Conservation (phyloP, 176 grass and related monocot species). For the Triticum dicoccoides region DNA sequence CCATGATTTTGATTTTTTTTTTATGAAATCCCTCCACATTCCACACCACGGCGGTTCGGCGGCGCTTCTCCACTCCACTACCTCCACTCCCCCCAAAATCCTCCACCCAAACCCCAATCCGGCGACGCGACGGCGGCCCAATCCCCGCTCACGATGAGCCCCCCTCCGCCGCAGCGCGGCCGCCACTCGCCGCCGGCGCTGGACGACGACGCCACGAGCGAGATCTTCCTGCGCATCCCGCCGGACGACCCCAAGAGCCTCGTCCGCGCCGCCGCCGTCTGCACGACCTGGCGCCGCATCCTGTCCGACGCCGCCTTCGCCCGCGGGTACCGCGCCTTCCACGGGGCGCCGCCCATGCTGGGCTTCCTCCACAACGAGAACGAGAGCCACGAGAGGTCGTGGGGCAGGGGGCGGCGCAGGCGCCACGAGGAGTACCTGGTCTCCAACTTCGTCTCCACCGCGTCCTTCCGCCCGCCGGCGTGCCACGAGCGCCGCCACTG, state of each 20-base stretch:
- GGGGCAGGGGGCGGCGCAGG: background rate
- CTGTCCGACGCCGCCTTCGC: background rate
- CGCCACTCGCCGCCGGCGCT: background rate
- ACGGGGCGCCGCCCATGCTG: background rate
- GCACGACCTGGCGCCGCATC: background rate
- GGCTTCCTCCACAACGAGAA: background rate
- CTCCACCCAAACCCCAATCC: background rate
- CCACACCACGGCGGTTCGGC: no score
- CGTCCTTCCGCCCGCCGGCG: background rate
- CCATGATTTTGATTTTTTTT: no score
- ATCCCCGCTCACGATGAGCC: background rate
- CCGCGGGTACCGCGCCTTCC: background rate
- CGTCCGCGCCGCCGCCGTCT: background rate
- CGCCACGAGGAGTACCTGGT: background rate
- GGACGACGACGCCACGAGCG: background rate
- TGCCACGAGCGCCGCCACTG: background rate
- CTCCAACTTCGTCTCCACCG: conserved; percentile 1
- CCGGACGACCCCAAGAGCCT: background rate
- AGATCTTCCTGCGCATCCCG: background rate
- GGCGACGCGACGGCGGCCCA: background rate
- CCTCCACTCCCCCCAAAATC: background rate
- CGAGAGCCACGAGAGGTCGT: background rate
- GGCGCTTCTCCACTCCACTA: no score
- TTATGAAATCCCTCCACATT: no score
- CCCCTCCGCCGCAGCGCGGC: background rate